Conservation (phyloP, 2,329 filamentous ascomycete genomes). For the Penicillium frequentans region DNA sequence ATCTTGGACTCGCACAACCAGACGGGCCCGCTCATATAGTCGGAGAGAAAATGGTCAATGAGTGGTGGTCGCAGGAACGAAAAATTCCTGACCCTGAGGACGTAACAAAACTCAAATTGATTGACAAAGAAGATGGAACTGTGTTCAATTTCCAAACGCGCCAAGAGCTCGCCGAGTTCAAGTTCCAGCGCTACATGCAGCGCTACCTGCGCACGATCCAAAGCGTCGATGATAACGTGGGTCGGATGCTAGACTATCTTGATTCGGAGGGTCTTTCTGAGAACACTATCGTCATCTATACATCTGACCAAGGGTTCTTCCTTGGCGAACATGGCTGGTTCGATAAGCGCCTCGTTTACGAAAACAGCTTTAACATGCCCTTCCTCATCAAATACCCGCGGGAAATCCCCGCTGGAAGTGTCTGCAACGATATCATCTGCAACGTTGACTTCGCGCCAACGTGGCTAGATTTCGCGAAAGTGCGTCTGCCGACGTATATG, state of each 20-base stretch:
- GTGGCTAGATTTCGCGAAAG: constrained; percentile 48
- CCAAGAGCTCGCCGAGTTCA: constrained; percentile 52
- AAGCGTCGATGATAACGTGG: constrained; percentile 54
- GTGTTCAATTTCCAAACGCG: constrained; percentile 48
- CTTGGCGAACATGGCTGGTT: constrained; percentile 60
- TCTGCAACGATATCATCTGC: constrained; percentile 52
- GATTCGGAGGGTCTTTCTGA: constrained; percentile 44
- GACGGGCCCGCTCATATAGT: constrained; percentile 45
- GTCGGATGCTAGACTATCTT: constrained; percentile 49
- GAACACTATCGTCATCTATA: constrained; percentile 56
- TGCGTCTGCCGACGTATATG: constrained; percentile 51
- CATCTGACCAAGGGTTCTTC: constrained; percentile 58
- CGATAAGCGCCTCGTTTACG: constrained; percentile 61
- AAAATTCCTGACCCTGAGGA: constrained; percentile 43
- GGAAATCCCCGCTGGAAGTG: constrained; percentile 39
- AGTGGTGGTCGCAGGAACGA: constrained; percentile 29
- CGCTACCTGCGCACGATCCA: constrained; percentile 56
- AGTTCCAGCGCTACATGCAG: constrained; percentile 59
- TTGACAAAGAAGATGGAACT: constrained; percentile 49
- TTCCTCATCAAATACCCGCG: constrained; percentile 51
- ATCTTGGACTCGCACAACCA: constrained; percentile 54
- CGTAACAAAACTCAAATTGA: constrained; percentile 35
- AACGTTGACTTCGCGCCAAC: constrained; percentile 58
- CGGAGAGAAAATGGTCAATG: constrained; percentile 34
- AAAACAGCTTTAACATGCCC: constrained; percentile 59